Evolutionary conservation across 257 asterid species (phyloP).

Genomic region (Cordia subcordata): DNA sequence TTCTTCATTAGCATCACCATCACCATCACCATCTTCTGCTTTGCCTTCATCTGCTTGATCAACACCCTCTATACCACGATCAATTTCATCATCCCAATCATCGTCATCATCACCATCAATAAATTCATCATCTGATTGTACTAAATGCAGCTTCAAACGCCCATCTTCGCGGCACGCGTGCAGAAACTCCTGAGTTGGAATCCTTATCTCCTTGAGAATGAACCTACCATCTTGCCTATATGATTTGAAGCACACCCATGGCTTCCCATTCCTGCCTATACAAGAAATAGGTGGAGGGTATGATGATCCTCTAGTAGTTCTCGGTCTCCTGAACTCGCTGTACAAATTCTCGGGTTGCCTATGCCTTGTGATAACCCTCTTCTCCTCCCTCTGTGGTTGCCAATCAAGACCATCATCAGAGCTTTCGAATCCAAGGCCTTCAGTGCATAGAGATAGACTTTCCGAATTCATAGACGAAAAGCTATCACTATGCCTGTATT

Average conservation of each 20-base stretch:
- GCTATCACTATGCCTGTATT: conserved; percentile 33
- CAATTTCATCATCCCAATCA: background rate
- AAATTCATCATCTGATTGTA: conserved; percentile 58
- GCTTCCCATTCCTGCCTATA: conserved; percentile 73
- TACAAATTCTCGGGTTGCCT: conserved; percentile 12
- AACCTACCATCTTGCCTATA: conserved; percentile 68
- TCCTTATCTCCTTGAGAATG: conserved; percentile 58
- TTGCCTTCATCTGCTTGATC: conserved; percentile 9
- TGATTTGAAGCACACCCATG: conserved; percentile 58
- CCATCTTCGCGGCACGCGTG: conserved; percentile 84
- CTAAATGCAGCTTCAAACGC: conserved; percentile 50
- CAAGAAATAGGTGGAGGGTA: conserved; percentile 87
- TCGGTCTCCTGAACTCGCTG: conserved; percentile 33
- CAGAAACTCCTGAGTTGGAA: conserved; percentile 67
- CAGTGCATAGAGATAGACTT: conserved; percentile 51
- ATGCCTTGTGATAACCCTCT: background rate
- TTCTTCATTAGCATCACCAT: background rate
- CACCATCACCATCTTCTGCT: conserved; percentile 1
- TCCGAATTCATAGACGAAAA: conserved; percentile 41
- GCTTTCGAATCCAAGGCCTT: conserved; percentile 65
- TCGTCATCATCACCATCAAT: conserved; percentile 30
- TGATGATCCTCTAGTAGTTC: conserved; percentile 18
- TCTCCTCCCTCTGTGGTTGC: conserved; percentile 7
- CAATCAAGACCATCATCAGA: conserved; percentile 28
- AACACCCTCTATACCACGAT: conserved; percentile 1